A percentile compares a stretch with the other conserved stretches of the same genome.
These are phyloP conservation scores for Rhytidiadelphus loreus DNA, from an alignment of 225 moss, liverwort and hornwort species.

Conservation along the genomic window DNA sequence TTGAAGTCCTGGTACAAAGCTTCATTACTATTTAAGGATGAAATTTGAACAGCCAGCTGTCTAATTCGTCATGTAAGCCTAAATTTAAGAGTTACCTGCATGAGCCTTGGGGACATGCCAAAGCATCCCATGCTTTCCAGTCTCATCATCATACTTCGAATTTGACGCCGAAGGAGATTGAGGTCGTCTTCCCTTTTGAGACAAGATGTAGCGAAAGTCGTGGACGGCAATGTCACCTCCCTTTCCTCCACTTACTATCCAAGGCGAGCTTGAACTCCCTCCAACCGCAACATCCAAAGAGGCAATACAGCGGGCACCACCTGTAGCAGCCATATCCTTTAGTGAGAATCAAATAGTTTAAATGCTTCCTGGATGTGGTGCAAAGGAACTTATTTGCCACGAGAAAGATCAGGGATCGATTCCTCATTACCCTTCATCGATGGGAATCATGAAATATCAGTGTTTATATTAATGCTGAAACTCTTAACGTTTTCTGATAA, in stretches of 20 bases:
- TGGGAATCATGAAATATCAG: neutral
- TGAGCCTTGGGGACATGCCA: conserved; percentile 62
- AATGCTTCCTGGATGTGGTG: neutral
- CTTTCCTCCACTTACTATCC: conserved; percentile 58
- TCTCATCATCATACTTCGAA: conserved; percentile 12
- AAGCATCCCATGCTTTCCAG: conserved; percentile 34
- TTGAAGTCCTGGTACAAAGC: neutral
- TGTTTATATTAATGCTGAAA: neutral
- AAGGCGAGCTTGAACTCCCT: conserved; percentile 52
- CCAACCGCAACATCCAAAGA: conserved; percentile 42
- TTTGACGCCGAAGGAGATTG: conserved; percentile 13
- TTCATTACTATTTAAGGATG: neutral
- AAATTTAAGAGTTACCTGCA: conserved; percentile 14
- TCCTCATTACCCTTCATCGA: neutral
- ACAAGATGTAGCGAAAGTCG: conserved; percentile 52
- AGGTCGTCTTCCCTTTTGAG: conserved; percentile 30
- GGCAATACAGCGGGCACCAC: conserved; percentile 52
- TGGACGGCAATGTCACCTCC: conserved; percentile 54
- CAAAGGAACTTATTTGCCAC: neutral
- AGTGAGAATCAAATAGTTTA: neutral
- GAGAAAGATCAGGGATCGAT: neutral
- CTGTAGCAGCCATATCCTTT: conserved; percentile 15
- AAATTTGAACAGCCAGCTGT: neutral
- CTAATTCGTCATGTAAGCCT: neutral
- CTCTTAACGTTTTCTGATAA: neutral